Conservation (phyloP, 2,329 filamentous ascomycete species). For the Mollisiaceae sp. region DNA sequence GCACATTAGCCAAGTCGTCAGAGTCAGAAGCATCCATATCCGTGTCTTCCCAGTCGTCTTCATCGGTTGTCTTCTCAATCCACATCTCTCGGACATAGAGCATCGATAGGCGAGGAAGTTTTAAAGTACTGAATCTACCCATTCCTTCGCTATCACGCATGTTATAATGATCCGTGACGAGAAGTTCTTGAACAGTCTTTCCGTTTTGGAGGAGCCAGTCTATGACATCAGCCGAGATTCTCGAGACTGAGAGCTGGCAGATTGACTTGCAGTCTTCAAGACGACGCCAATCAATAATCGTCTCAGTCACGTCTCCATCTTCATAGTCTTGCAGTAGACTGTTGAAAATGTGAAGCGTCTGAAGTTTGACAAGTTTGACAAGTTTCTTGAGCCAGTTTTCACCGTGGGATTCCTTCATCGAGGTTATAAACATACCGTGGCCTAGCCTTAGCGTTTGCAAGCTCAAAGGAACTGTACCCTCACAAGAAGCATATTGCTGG, state of each 20-base stretch:
- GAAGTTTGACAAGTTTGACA: background rate
- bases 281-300: background rate
- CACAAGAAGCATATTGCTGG: background rate
- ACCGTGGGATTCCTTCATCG: no score
- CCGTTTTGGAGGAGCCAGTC: background rate
- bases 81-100: background rate
- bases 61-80: background rate
- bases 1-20: background rate
- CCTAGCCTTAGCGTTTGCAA: background rate
- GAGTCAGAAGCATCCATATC: background rate
- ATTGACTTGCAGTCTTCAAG: background rate
- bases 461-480: background rate
- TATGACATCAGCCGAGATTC: background rate
- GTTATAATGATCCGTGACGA: background rate
- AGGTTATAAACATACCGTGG: background rate
- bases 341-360: background rate
- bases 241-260: background rate
- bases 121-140: background rate
- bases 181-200: background rate
- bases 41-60: background rate
- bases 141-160: background rate
- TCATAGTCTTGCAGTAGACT: background rate
- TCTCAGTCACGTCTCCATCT: background rate
- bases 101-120: background rate
- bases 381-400: background rate